A percentile compares a stretch with the other conserved stretches of the same genome.
phyloP scores from a whole-genome alignment of 75 land plant genomes.

The Picea glauca region DNA sequence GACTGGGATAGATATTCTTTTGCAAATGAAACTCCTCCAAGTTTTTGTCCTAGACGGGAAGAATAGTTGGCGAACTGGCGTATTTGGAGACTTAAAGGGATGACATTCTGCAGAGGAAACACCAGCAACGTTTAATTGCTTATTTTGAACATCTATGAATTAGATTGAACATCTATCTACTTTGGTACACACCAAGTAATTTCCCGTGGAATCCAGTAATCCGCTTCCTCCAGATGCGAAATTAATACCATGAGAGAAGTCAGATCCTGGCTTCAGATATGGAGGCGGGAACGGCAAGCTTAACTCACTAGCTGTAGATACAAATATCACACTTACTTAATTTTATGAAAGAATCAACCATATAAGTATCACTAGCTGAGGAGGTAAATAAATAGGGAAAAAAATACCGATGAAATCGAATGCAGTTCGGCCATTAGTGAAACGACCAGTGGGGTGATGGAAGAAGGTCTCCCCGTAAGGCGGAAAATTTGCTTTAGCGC shows the following conservation, averaged over 20 bases:
- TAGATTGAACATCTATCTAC: too few species aligned
- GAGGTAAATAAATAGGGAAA: not conserved
- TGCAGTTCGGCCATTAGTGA: constrained; percentile 48
- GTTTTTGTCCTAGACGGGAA: not conserved
- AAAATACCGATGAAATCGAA: constrained; percentile 34
- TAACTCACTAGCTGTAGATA: not conserved
- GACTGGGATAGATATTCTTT: constrained; percentile 9
- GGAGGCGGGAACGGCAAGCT: not conserved
- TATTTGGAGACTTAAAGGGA: not conserved
- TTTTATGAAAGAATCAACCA: too few species aligned
- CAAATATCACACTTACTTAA: too few species aligned
- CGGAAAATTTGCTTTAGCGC: constrained; percentile 36
- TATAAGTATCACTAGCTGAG: too few species aligned
- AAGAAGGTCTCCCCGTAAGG: constrained; percentile 45
- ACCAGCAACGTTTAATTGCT: not conserved
- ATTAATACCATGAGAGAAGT: constrained; percentile 15
- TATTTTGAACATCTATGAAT: too few species aligned
- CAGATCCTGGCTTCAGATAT: not conserved
- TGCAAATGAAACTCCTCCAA: not conserved
- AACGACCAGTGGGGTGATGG: constrained; percentile 45
- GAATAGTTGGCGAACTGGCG: not conserved
- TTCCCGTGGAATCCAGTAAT: constrained; percentile 19
- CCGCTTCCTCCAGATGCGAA: constrained; percentile 26
- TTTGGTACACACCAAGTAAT: constrained; percentile 10
- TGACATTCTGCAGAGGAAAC: not conserved